These are phyloP conservation scores for Erythrophleum fordii DNA, from an alignment of 306 rosid species.

Conservation along the genomic window DNA sequence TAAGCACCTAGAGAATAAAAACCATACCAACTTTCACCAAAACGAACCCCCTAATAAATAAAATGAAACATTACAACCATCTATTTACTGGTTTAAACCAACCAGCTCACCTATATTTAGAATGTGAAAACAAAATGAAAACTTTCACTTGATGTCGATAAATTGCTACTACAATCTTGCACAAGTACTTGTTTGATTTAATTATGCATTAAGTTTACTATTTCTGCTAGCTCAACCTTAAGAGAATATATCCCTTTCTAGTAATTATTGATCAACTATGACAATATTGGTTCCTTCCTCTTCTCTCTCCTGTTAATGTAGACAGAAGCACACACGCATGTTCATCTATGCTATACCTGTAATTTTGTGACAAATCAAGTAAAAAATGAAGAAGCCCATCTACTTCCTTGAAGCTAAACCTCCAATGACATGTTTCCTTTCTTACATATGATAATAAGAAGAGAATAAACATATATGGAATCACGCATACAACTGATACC, in stretches of 20 bases:
- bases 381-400: not conserved
- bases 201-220: not conserved
- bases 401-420: not conserved
- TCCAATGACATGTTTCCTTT: not conserved
- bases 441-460: constrained; percentile 6
- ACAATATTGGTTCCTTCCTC: not conserved
- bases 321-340: not conserved
- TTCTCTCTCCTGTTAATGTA: not conserved
- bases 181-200: not conserved
- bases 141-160: not conserved
- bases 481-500: constrained; percentile 54
- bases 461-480: constrained; percentile 20
- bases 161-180: not conserved
- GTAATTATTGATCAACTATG: not conserved
- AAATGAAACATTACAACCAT: no score
- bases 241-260: not conserved
- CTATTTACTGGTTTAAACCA: no score
- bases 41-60: not conserved
- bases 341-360: not conserved
- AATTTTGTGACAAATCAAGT: not conserved
- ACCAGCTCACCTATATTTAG: not conserved
- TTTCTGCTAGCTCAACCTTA: not conserved
- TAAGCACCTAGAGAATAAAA: constrained; percentile 16
- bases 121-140: not conserved
- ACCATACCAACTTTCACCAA: not conserved